Evolutionary conservation across 1,284 basidiomycete species (phyloP).

Genomic region (Cryptococcus floricola): DNA sequence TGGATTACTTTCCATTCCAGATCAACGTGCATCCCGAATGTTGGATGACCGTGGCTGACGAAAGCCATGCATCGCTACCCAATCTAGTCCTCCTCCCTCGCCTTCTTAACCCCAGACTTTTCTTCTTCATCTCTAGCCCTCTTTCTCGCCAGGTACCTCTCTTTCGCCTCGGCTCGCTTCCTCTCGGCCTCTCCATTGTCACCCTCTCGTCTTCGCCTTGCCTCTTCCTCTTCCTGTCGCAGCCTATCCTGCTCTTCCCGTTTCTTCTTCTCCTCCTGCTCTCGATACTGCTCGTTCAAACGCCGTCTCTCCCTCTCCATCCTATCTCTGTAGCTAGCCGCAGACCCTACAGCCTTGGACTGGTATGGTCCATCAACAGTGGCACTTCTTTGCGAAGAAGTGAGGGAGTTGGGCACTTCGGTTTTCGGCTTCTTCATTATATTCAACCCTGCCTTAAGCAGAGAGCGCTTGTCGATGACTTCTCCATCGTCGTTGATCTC

Average conservation of each 20-base stretch:
- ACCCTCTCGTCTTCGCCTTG: constrained; percentile 50
- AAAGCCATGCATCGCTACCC: neutral
- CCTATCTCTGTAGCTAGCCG: constrained; percentile 73
- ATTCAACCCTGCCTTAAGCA: constrained; percentile 88
- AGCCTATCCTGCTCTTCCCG: constrained; percentile 57
- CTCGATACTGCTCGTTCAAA: constrained; percentile 67
- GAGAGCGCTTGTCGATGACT: constrained; percentile 90
- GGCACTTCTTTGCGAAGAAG: constrained; percentile 48
- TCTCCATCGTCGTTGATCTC: constrained; percentile 97
- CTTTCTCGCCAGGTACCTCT: constrained; percentile 75
- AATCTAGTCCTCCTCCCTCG: constrained; percentile 12
- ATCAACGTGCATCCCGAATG: neutral
- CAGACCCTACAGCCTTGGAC: constrained; percentile 67
- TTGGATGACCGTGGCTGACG: neutral
- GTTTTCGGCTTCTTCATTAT: constrained; percentile 53
- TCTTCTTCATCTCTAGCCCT: constrained; percentile 62
- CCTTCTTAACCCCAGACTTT: constrained; percentile 19
- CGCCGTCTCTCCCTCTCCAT: constrained; percentile 71
- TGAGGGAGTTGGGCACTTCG: constrained; percentile 27
- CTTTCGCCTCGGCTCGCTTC: constrained; percentile 66
- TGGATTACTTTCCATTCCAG: neutral
- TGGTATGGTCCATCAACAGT: constrained; percentile 50
- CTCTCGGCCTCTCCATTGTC: constrained; percentile 58
- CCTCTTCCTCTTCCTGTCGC: constrained; percentile 51
- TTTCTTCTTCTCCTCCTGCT: constrained; percentile 59